Conservation (phyloP, 176 grass and related monocot genomes). For the Bromus sterilis region DNA sequence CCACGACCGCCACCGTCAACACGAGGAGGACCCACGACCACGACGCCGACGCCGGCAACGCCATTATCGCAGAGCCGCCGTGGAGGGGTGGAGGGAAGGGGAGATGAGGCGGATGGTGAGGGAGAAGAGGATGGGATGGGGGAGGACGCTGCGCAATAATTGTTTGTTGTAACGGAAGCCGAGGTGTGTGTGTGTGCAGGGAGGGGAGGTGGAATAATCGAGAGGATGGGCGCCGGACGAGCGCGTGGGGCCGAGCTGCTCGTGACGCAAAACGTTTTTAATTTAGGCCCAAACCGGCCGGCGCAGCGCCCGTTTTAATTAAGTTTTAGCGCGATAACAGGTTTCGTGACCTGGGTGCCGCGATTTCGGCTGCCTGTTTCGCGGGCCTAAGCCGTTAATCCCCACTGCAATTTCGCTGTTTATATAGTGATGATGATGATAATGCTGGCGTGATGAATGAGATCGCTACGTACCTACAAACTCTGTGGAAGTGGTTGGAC, state of each 20-base stretch:
- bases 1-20: background rate
- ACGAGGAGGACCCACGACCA: background rate
- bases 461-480: too few species aligned
- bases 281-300: background rate
- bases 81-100: background rate
- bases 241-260: too few species aligned
- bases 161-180: background rate
- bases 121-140: background rate
- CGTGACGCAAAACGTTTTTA: background rate
- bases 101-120: background rate
- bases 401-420: background rate
- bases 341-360: background rate
- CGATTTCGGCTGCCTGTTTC: background rate
- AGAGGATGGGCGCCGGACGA: background rate
- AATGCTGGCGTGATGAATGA: too few species aligned
- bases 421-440: too few species aligned
- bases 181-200: too few species aligned
- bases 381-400: background rate
- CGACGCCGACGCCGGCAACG: background rate
- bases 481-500: too few species aligned
- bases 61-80: conserved; percentile 3
- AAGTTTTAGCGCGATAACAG: background rate
- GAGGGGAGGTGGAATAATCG: background rate
- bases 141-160: background rate
- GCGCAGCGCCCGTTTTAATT: background rate